Conservation (phyloP, 1,139 yeast species). For the Meyerozyma elateridarum region DNA sequence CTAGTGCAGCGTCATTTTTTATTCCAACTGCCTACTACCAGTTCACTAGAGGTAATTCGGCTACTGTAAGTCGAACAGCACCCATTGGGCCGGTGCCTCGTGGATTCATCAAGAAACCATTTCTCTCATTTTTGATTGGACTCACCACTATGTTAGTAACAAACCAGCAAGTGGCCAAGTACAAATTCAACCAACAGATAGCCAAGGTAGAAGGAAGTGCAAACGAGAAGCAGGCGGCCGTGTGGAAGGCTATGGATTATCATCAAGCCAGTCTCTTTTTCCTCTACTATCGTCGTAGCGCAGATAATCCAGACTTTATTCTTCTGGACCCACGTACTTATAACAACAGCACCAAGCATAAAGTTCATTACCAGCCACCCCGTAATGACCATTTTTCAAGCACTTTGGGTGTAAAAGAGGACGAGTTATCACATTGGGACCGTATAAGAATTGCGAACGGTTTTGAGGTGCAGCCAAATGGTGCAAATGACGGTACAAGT, state of each 20-base stretch:
- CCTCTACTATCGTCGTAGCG: constrained; percentile 31
- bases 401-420: constrained; percentile 8
- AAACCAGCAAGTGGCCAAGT: constrained; percentile 23
- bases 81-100: constrained; percentile 4
- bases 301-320: constrained; percentile 30
- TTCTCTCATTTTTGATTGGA: constrained; percentile 30
- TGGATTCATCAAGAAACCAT: constrained; percentile 24
- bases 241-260: constrained; percentile 37
- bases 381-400: constrained; percentile 8
- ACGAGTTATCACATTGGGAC: constrained; percentile 25
- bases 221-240: constrained; percentile 20
- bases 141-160: constrained; percentile 23
- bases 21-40: constrained; percentile 23
- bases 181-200: constrained; percentile 20
- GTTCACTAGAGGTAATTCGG: background rate
- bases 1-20: constrained; percentile 16
- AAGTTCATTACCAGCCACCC: constrained; percentile 26
- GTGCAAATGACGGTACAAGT: constrained; percentile 1
- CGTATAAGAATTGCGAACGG: constrained; percentile 29
- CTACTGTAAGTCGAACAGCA: constrained; percentile 3
- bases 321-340: constrained; percentile 35
- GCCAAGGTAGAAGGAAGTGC: constrained; percentile 9
- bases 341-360: constrained; percentile 21
- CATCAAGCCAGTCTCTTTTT: constrained; percentile 34
- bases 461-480: constrained; percentile 11